A percentile compares a stretch with the other conserved stretches of the same genome.
phyloP scores from a whole-genome alignment of 768 basidiomycete species.

The Melanogaster broomeanus region DNA sequence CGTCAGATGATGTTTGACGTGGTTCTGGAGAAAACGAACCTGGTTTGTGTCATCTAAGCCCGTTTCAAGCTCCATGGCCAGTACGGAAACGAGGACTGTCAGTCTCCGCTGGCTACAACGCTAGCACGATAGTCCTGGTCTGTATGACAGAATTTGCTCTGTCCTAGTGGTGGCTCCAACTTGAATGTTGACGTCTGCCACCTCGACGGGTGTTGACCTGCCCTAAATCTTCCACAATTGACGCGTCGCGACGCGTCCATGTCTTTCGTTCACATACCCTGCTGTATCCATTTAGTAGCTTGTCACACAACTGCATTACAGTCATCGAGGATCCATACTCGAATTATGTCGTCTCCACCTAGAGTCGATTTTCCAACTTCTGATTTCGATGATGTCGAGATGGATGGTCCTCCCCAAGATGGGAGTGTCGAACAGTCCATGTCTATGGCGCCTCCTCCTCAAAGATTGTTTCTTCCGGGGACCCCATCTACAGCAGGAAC shows the following conservation, averaged over 20 bases:
- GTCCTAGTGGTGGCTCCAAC: too few species aligned
- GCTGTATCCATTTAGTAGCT: too few species aligned
- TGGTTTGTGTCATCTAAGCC: slow-evolving; percentile 26
- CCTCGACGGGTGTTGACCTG: slow-evolving; percentile 31
- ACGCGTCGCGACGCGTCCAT: slow-evolving; percentile 57
- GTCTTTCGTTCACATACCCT: slow-evolving; percentile 10
- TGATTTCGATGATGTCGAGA: slow-evolving; percentile 55
- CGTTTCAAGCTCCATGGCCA: slow-evolving; percentile 12
- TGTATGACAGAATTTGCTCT: too few species aligned
- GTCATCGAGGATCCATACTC: background rate
- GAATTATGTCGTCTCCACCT: slow-evolving; percentile 64
- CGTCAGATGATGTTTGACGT: slow-evolving; percentile 4
- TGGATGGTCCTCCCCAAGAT: slow-evolving; percentile 38
- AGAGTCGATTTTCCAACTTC: slow-evolving; percentile 66
- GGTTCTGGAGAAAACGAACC: slow-evolving; percentile 17
- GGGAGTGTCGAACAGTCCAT: slow-evolving; percentile 39
- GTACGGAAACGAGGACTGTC: background rate
- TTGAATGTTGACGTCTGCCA: too few species aligned
- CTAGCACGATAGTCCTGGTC: too few species aligned
- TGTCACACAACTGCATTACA: too few species aligned
- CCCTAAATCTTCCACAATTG: slow-evolving; percentile 47
- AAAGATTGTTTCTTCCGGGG: slow-evolving; percentile 55
- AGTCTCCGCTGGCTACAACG: too few species aligned
- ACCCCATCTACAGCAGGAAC: slow-evolving; percentile 56
- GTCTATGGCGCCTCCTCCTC: slow-evolving; percentile 40